Percentiles rank a stretch among this genome's conserved stretches.
Conservation (phyloP, 306 rosid species). For the Gynostemma pentaphyllum region DNA sequence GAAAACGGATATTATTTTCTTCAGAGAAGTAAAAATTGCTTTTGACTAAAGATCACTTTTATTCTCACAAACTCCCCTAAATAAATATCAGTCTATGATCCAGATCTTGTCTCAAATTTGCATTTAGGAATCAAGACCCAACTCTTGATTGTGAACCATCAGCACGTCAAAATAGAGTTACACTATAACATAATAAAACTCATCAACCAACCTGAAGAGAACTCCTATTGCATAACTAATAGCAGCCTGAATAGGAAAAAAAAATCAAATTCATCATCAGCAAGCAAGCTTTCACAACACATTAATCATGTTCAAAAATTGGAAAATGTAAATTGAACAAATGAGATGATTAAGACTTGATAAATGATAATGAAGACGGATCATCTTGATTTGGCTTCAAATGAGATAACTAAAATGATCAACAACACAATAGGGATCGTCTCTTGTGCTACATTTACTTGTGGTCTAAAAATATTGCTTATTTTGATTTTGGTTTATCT, state of each 20-base stretch:
- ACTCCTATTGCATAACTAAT: conserved; percentile 67
- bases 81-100: not conserved
- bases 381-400: no score
- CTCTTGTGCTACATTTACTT: no score
- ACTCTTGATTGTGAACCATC: not conserved
- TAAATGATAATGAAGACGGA: not conserved
- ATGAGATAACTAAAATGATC: no score
- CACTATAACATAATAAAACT: not conserved
- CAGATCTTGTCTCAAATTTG: not conserved
- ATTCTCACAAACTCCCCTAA: not conserved
- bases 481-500: no score
- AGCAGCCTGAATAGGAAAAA: conserved; percentile 47
- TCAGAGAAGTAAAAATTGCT: not conserved
- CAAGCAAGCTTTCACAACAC: not conserved
- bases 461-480: no score
- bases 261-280: not conserved
- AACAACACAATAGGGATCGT: no score
- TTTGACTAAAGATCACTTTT: not conserved
- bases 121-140: not conserved
- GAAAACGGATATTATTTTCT: not conserved
- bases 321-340: not conserved
- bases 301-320: not conserved
- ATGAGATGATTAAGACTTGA: not conserved
- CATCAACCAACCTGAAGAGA: conserved; percentile 53
- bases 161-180: not conserved